Evolutionary conservation across 2,329 filamentous ascomycete genomes (phyloP).

Genomic region (Colletotrichum eremochloae): DNA sequence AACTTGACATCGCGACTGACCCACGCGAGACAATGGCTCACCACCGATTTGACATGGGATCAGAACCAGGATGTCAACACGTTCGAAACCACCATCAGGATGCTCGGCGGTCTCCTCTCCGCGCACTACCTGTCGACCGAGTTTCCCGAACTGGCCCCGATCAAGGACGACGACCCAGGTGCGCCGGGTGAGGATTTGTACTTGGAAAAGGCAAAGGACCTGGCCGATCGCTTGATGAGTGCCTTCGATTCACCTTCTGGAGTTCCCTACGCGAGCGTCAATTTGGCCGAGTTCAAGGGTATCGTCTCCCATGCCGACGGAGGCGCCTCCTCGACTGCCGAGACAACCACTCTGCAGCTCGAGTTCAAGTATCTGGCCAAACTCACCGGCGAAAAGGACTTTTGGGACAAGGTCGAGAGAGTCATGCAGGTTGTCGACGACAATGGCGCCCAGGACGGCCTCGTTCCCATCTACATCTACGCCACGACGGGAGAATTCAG

Average conservation of each 20-base stretch:
- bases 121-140: slow-evolving; percentile 94
- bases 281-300: slow-evolving; percentile 81
- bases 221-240: slow-evolving; percentile 87
- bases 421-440: slow-evolving; percentile 93
- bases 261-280: slow-evolving; percentile 90
- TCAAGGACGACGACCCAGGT: slow-evolving; percentile 78
- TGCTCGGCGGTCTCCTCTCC: slow-evolving; percentile 92
- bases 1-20: slow-evolving; percentile 89
- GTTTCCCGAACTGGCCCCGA: slow-evolving; percentile 83
- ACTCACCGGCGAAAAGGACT: slow-evolving; percentile 90
- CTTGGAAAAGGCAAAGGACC: slow-evolving; percentile 93
- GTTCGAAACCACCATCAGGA: slow-evolving; percentile 97
- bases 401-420: slow-evolving; percentile 92
- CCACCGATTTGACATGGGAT: slow-evolving; percentile 84
- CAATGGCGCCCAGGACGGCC: slow-evolving; percentile 82
- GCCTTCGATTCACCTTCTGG: slow-evolving; percentile 92
- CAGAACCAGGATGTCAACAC: slow-evolving; percentile 97
- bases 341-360: slow-evolving; percentile 91
- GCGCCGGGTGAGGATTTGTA: slow-evolving; percentile 89
- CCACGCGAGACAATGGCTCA: slow-evolving; percentile 90
- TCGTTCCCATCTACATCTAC: slow-evolving; percentile 93
- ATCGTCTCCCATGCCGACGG: slow-evolving; percentile 85
- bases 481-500: slow-evolving; percentile 83
- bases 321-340: slow-evolving; percentile 93
- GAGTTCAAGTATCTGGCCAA: slow-evolving; percentile 98